Conservation (phyloP, 192 early-diverging fungal genomes). For the Umbelopsis sp. region DNA sequence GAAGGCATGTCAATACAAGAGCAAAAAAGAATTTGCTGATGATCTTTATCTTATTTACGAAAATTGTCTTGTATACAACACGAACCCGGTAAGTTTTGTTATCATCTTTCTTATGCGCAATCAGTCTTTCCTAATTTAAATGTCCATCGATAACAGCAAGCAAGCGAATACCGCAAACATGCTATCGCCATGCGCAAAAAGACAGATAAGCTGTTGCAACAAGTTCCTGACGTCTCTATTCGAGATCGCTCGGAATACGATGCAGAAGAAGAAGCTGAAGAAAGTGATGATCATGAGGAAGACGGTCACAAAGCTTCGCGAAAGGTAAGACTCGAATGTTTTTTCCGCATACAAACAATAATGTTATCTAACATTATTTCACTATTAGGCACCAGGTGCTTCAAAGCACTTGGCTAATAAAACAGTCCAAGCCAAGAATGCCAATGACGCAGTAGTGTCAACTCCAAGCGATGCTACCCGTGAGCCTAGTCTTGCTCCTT, state of each 20-base stretch:
- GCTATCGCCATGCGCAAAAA: constrained; percentile 81
- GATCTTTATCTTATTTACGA: constrained; percentile 90
- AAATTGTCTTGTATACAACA: constrained; percentile 94
- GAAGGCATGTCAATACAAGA: constrained; percentile 76
- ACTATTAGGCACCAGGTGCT: neutral
- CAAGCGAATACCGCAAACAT: constrained; percentile 86
- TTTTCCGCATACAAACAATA: constrained; percentile 18
- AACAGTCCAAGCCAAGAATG: neutral
- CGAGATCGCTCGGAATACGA: constrained; percentile 60
- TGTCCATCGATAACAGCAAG: constrained; percentile 34
- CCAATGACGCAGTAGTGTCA: neutral
- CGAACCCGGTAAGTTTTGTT: constrained; percentile 58
- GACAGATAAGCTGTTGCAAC: constrained; percentile 71
- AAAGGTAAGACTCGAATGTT: constrained; percentile 31
- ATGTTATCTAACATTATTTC: neutral
- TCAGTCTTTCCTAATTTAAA: neutral
- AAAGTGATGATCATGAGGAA: constrained; percentile 46
- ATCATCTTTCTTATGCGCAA: neutral
- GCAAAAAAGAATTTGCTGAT: constrained; percentile 85
- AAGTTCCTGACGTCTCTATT: constrained; percentile 84
- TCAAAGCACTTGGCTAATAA: constrained; percentile 5
- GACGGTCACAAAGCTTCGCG: constrained; percentile 42
- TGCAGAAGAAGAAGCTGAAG: constrained; percentile 62
- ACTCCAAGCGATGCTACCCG: constrained; percentile 4
- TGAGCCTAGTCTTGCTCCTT: constrained; percentile 24